phyloP scores from a whole-genome alignment of 805 yeast genomes.

The Kodamaea laetipori region DNA sequence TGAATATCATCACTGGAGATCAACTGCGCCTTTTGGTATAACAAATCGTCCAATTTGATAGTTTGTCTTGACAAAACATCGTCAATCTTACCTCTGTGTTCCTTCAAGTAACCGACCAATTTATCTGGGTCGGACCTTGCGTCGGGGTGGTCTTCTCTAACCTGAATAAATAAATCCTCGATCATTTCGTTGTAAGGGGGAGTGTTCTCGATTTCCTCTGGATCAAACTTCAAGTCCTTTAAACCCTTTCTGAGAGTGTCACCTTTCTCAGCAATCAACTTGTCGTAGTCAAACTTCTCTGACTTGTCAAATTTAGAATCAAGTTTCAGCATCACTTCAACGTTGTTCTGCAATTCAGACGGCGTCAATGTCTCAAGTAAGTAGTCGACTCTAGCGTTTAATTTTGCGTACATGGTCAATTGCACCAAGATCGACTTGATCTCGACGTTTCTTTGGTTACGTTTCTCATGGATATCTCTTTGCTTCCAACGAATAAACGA shows the following conservation, averaged over 20 bases:
- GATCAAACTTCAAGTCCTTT: constrained; percentile 37
- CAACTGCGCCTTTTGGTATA: constrained; percentile 68
- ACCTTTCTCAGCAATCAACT: constrained; percentile 37
- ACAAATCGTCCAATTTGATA: constrained; percentile 64
- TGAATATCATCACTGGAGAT: constrained; percentile 90
- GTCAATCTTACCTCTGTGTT: constrained; percentile 72
- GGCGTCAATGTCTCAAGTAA: constrained; percentile 49
- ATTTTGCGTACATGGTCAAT: constrained; percentile 73
- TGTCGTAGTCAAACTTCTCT: constrained; percentile 56
- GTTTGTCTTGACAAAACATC: constrained; percentile 64
- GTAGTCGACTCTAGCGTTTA: constrained; percentile 72
- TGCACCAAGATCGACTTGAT: constrained; percentile 76
- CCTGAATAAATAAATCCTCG: constrained; percentile 81
- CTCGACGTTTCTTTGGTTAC: constrained; percentile 77
- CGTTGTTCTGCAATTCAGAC: constrained; percentile 36
- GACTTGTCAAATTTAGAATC: constrained; percentile 54
- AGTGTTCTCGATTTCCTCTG: constrained; percentile 42
- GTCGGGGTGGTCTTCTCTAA: constrained; percentile 60
- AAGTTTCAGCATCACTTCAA: constrained; percentile 42
- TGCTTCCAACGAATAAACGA: constrained; percentile 97
- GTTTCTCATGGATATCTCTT: constrained; percentile 92
- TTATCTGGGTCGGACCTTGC: constrained; percentile 41
- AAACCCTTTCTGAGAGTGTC: constrained; percentile 49
- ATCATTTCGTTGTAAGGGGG: constrained; percentile 90
- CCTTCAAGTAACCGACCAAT: constrained; percentile 43